phyloP scores from a whole-genome alignment of 345 rosid species.

The Nephelium lappaceum region DNA sequence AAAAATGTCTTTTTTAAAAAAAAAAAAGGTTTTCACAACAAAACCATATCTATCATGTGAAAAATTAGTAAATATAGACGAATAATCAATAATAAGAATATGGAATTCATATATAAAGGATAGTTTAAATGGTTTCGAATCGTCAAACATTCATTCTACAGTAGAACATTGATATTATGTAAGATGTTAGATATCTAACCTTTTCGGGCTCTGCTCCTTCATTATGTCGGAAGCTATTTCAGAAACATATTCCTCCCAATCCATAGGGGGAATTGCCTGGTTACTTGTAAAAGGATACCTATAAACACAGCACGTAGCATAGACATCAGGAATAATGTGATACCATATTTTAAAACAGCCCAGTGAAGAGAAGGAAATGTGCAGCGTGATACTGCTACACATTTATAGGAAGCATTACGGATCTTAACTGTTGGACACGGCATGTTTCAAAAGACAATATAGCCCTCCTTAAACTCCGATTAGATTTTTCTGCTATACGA shows the following conservation, averaged over 20 bases:
- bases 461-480: constrained; percentile 84
- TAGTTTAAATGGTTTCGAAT: not conserved
- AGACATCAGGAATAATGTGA: constrained; percentile 6
- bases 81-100: not conserved
- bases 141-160: not conserved
- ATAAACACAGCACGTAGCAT: constrained; percentile 23
- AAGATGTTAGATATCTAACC: constrained; percentile 34
- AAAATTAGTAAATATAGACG: not conserved
- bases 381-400: not conserved
- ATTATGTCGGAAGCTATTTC: constrained; percentile 86
- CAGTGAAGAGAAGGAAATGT: constrained; percentile 8
- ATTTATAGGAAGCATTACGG: constrained; percentile 10
- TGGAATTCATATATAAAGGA: not conserved
- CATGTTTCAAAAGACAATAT: constrained; percentile 86
- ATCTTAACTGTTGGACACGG: constrained; percentile 81
- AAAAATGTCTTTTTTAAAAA: not conserved
- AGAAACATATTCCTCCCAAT: constrained; percentile 93
- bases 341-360: not conserved
- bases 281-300: constrained; percentile 76
- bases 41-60: not conserved
- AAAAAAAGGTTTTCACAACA: too few relatives aligned
- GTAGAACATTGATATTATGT: not conserved
- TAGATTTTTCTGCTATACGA: constrained; percentile 84
- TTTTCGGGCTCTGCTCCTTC: constrained; percentile 97
- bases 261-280: constrained; percentile 87